Percentiles rank a stretch among this genome's conserved stretches.
phyloP scores from a whole-genome alignment of 768 basidiomycete genomes.

The Pholiota conissans region DNA sequence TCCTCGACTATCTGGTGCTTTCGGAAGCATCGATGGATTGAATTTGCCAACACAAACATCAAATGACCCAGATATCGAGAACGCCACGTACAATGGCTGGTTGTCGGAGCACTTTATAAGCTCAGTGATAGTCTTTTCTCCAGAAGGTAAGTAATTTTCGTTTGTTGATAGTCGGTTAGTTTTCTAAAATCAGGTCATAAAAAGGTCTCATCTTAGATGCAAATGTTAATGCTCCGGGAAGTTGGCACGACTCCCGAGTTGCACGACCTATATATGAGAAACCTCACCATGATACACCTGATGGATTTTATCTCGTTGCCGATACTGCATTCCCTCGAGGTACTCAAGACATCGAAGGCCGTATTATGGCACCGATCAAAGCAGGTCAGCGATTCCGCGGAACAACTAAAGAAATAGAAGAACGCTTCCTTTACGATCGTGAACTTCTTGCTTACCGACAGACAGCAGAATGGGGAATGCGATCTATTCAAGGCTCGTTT shows the following conservation, averaged over 20 bases:
- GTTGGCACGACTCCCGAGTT: slow-evolving; percentile 49
- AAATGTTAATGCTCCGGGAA: slow-evolving; percentile 41
- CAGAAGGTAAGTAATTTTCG: slow-evolving; percentile 24
- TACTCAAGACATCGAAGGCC: slow-evolving; percentile 25
- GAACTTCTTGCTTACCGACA: slow-evolving; percentile 46
- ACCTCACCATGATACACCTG: slow-evolving; percentile 31
- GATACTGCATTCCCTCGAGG: slow-evolving; percentile 49
- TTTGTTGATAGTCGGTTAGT: slow-evolving; percentile 24
- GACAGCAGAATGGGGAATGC: slow-evolving; percentile 55
- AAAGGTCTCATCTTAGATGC: neutral
- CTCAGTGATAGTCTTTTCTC: slow-evolving; percentile 35
- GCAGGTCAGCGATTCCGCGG: slow-evolving; percentile 20
- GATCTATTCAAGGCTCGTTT: slow-evolving; percentile 44
- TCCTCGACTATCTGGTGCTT: slow-evolving; percentile 28
- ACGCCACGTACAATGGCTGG: slow-evolving; percentile 49
- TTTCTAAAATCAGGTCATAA: too few relatives aligned
- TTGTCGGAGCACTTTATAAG: slow-evolving; percentile 38
- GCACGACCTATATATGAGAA: slow-evolving; percentile 38
- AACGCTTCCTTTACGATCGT: slow-evolving; percentile 27
- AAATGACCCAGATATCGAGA: slow-evolving; percentile 40
- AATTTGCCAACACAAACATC: slow-evolving; percentile 36
- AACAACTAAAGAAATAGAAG: slow-evolving; percentile 18
- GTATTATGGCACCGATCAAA: slow-evolving; percentile 40
- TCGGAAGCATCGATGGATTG: slow-evolving; percentile 42
- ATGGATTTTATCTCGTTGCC: slow-evolving; percentile 41